Evolutionary conservation across 2,329 filamentous ascomycete genomes (phyloP).

Genomic region (Arthrocladium fulminans): DNA sequence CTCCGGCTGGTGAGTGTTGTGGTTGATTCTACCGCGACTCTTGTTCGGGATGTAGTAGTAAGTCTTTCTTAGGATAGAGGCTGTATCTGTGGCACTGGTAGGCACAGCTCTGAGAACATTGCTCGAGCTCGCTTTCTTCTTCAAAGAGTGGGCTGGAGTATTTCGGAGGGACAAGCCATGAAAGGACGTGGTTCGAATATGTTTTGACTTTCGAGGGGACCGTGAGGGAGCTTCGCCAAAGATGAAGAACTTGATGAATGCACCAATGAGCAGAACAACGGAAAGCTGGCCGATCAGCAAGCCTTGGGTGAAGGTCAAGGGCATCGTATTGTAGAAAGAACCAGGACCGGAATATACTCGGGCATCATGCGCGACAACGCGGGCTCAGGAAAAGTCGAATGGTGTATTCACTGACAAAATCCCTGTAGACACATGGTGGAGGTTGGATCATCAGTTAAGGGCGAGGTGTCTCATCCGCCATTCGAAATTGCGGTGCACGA

Average conservation of each 20-base stretch:
- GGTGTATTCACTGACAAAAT: too few species aligned
- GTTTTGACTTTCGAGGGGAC: constrained; percentile 64
- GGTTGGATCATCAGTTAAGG: too few species aligned
- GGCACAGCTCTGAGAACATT: constrained; percentile 65
- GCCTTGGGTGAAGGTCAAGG: constrained; percentile 48
- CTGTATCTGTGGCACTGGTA: constrained; percentile 74
- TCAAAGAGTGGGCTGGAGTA: constrained; percentile 35
- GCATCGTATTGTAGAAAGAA: neutral
- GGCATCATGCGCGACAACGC: neutral
- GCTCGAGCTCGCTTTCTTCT: constrained; percentile 47
- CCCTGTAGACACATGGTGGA: too few species aligned
- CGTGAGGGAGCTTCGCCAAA: constrained; percentile 84
- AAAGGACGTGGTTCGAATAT: constrained; percentile 64
- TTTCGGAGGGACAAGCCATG: constrained; percentile 30
- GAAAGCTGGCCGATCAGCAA: constrained; percentile 89
- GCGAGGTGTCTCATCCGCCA: too few species aligned
- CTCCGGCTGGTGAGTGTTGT: constrained; percentile 84
- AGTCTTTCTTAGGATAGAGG: constrained; percentile 77
- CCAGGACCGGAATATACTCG: neutral
- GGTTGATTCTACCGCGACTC: constrained; percentile 31
- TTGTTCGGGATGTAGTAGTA: constrained; percentile 66
- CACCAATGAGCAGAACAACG: constrained; percentile 79
- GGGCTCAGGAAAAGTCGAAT: too few species aligned
- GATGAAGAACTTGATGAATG: constrained; percentile 99
- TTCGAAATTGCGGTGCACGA: too few species aligned